phyloP scores from a whole-genome alignment of 1,284 basidiomycete genomes.

The Heterobasidion occidentale region DNA sequence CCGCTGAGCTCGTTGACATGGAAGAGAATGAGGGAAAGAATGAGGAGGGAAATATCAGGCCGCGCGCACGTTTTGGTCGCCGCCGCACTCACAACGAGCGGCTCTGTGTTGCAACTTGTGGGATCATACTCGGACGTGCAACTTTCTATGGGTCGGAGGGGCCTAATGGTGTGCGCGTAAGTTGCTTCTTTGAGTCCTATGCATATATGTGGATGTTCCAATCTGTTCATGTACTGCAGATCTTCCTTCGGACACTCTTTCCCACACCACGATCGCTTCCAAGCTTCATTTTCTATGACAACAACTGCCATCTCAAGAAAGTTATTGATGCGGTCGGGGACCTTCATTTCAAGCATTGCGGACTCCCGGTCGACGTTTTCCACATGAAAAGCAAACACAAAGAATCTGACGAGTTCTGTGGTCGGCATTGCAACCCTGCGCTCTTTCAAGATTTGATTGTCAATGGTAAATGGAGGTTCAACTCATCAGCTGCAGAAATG shows the following conservation, averaged over 20 bases:
- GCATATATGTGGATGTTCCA: too few species aligned
- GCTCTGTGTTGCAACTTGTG: conserved; percentile 18
- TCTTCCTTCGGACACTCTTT: too few species aligned
- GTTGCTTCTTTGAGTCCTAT: too few species aligned
- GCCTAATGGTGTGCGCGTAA: too few species aligned
- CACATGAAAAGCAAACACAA: conserved; percentile 27
- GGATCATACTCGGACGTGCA: conserved; percentile 17
- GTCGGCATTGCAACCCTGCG: conserved; percentile 23
- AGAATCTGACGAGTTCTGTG: conserved; percentile 18
- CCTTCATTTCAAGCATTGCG: conserved; percentile 11
- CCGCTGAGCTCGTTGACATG: too few species aligned
- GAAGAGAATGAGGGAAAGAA: conserved; percentile 11
- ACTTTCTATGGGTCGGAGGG: conserved; percentile 21
- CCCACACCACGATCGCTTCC: too few species aligned
- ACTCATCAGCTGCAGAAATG: conserved; percentile 17
- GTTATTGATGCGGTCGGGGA: conserved; percentile 10
- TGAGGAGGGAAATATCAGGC: conserved; percentile 13
- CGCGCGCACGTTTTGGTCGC: conserved; percentile 16
- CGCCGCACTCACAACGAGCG: conserved; percentile 24
- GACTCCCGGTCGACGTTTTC: conserved; percentile 25
- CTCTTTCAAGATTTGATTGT: conserved; percentile 18
- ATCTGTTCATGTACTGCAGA: too few species aligned
- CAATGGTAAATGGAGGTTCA: conserved; percentile 22
- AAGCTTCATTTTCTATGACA: conserved; percentile 18
- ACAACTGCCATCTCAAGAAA: conserved; percentile 18